Evolutionary conservation across 2,329 filamentous ascomycete species (phyloP).

Genomic region (Colletotrichum sp.): DNA sequence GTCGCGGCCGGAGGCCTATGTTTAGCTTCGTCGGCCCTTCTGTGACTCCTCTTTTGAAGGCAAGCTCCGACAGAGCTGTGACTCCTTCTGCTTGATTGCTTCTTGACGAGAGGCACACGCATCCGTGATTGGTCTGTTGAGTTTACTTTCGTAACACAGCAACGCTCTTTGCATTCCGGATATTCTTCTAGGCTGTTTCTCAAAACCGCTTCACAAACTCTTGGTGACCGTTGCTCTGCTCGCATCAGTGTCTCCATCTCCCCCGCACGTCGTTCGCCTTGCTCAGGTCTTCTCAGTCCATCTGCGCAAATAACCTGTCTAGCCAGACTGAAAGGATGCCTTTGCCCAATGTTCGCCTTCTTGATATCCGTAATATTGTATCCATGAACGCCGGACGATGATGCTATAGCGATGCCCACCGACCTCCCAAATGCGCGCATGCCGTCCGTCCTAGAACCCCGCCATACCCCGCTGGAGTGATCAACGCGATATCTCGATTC

Average conservation of each 20-base stretch:
- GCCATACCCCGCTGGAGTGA: background rate
- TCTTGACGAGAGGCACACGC: background rate
- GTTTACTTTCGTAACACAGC: background rate
- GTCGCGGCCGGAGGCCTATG: background rate
- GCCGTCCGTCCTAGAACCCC: background rate
- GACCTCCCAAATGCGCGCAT: slow-evolving; percentile 3
- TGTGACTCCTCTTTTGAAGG: background rate
- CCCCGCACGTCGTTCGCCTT: background rate
- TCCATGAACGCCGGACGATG: slow-evolving; percentile 19
- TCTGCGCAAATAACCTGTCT: background rate
- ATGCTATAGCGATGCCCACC: slow-evolving; percentile 16
- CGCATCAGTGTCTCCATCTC: background rate
- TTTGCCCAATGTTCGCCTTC: background rate
- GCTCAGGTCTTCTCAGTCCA: background rate
- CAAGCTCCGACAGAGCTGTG: background rate
- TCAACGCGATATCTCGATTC: background rate
- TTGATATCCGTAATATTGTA: slow-evolving; percentile 12
- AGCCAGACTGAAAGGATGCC: background rate
- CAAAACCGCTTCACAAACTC: background rate
- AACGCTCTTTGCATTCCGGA: slow-evolving; percentile 4
- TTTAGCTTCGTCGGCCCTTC: background rate
- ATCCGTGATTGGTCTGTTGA: background rate
- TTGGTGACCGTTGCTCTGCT: background rate
- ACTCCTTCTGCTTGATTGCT: background rate
- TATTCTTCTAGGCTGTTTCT: background rate